These are phyloP conservation scores for Blastomyces emzantsi DNA, from an alignment of 2,329 filamentous ascomycete genomes.

Conservation along the genomic window DNA sequence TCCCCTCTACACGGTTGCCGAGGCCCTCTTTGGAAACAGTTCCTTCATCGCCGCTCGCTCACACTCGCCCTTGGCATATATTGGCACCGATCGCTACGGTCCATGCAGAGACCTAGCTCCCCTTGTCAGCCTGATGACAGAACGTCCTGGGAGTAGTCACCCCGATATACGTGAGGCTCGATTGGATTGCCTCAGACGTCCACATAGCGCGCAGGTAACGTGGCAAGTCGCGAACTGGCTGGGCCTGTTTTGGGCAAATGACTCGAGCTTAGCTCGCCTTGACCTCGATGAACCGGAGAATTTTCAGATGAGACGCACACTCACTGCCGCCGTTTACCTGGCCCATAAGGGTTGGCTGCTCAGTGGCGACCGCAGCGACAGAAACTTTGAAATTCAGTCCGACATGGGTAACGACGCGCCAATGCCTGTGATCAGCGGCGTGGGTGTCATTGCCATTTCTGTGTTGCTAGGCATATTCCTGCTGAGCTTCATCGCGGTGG, in stretches of 20 bases:
- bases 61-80: background rate
- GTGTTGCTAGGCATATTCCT: constrained; percentile 10
- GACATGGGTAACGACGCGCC: background rate
- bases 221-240: background rate
- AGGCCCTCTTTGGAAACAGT: constrained; percentile 7
- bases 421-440: background rate
- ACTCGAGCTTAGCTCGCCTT: background rate
- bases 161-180: background rate
- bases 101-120: background rate
- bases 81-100: background rate
- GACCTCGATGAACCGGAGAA: background rate
- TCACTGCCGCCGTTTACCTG: background rate
- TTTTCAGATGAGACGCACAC: background rate
- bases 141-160: background rate
- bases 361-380: background rate
- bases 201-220: background rate
- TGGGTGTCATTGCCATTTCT: constrained; percentile 6
- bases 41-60: constrained; percentile 5
- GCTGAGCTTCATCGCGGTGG: constrained; percentile 4
- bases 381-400: background rate
- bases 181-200: background rate
- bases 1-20: constrained; percentile 1
- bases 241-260: background rate
- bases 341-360: background rate
- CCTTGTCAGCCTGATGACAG: background rate